Conservation (phyloP, 1,139 yeast species). For the Candida smagusa region DNA sequence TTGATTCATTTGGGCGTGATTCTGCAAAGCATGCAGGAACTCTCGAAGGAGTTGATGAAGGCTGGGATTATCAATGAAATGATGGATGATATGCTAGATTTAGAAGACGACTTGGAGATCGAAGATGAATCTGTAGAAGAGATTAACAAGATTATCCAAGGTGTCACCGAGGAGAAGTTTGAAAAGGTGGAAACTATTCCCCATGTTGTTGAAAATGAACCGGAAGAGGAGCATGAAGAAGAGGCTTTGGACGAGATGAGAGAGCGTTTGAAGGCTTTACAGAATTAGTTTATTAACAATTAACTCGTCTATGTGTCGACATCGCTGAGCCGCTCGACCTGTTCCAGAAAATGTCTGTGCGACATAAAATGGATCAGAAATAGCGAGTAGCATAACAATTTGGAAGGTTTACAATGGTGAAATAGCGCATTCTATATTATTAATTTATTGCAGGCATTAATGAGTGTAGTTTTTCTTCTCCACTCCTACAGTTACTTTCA, state of each 20-base stretch:
- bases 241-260: constrained; percentile 82
- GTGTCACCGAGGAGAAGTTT: constrained; percentile 42
- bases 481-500: no score
- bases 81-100: constrained; percentile 87
- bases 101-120: constrained; percentile 51
- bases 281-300: constrained; percentile 40
- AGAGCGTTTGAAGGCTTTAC: constrained; percentile 81
- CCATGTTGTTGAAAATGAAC: constrained; percentile 22
- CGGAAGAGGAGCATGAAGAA: constrained; percentile 58
- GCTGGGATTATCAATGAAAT: constrained; percentile 93
- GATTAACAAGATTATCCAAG: constrained; percentile 47
- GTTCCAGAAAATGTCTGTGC: no score
- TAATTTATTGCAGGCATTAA: no score
- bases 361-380: no score
- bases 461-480: no score
- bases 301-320: neutral
- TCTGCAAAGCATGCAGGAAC: constrained; percentile 78
- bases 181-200: constrained; percentile 44
- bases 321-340: no score
- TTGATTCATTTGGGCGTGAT: constrained; percentile 78
- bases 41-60: constrained; percentile 83
- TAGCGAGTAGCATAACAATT: no score
- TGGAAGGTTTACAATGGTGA: no score
- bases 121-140: constrained; percentile 74
- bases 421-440: no score